Percentiles rank a stretch among this genome's conserved stretches.
These are phyloP conservation scores for Debaryomycetaceae sp. DNA, from an alignment of 1,139 yeast species.

Conservation along the genomic window DNA sequence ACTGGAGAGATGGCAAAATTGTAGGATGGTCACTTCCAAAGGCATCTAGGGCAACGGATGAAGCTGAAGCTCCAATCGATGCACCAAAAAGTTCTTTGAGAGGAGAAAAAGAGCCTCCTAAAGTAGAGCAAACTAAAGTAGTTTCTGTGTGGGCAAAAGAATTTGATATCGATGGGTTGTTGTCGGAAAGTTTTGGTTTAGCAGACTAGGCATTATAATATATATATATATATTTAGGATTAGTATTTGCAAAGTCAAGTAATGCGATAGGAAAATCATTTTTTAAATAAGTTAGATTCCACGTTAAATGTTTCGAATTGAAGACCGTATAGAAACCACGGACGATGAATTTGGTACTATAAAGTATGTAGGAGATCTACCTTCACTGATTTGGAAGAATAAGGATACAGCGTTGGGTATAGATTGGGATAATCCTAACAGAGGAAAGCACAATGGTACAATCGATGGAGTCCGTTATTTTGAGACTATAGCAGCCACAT, in stretches of 20 bases:
- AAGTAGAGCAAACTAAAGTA: slow-evolving; percentile 72
- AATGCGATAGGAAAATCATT: not conserved
- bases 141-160: slow-evolving; percentile 93
- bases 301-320: slow-evolving; percentile 16
- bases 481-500: slow-evolving; percentile 20
- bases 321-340: slow-evolving; percentile 45
- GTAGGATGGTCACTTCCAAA: slow-evolving; percentile 90
- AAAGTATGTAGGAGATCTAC: slow-evolving; percentile 54
- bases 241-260: slow-evolving; percentile 1
- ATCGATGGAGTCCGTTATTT: slow-evolving; percentile 64
- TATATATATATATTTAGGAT: not conserved
- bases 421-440: slow-evolving; percentile 75
- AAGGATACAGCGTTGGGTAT: slow-evolving; percentile 58
- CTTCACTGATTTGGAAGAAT: slow-evolving; percentile 54
- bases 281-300: not conserved
- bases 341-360: slow-evolving; percentile 60
- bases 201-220: slow-evolving; percentile 5
- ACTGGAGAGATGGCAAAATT: slow-evolving; percentile 97
- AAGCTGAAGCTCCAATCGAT: slow-evolving; percentile 22
- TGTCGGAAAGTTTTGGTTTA: slow-evolving; percentile 39
- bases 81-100: slow-evolving; percentile 43
- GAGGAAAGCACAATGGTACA: slow-evolving; percentile 81
- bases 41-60: slow-evolving; percentile 45
- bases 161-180: slow-evolving; percentile 84
- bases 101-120: slow-evolving; percentile 48